phyloP scores from a whole-genome alignment of 805 yeast genomes.

The Spathaspora boniae region DNA sequence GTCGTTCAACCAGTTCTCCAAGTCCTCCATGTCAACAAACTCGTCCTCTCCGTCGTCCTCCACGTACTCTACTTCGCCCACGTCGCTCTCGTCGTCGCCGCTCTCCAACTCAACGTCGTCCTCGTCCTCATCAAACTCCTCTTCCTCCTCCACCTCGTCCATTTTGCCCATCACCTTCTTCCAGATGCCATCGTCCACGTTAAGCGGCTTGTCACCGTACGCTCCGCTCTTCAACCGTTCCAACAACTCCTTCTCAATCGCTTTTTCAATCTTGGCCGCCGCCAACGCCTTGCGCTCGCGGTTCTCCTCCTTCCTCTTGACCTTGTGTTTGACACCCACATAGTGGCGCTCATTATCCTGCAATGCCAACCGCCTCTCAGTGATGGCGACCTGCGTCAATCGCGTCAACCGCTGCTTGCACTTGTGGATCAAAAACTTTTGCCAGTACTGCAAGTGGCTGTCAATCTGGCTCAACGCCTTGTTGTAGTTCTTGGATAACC shows the following conservation, averaged over 20 bases:
- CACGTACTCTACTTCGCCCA: slow-evolving; percentile 81
- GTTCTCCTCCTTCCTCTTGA: slow-evolving; percentile 88
- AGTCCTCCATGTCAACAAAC: slow-evolving; percentile 87
- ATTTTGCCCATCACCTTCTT: slow-evolving; percentile 79
- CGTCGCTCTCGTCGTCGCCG: slow-evolving; percentile 53
- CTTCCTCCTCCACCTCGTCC: slow-evolving; percentile 57
- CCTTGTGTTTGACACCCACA: slow-evolving; percentile 91
- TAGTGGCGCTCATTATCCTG: slow-evolving; percentile 90
- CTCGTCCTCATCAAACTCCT: slow-evolving; percentile 57
- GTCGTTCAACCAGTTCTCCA: slow-evolving; percentile 78
- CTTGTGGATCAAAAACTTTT: slow-evolving; percentile 82
- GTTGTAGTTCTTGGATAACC: slow-evolving; percentile 81
- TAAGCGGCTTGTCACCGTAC: slow-evolving; percentile 95
- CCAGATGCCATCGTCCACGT: slow-evolving; percentile 96
- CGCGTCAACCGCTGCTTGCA: slow-evolving; percentile 96
- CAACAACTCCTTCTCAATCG: slow-evolving; percentile 91
- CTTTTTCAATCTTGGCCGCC: slow-evolving; percentile 95
- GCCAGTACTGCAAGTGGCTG: slow-evolving; percentile 87
- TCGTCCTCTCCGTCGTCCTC: slow-evolving; percentile 89
- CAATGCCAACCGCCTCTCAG: slow-evolving; percentile 89
- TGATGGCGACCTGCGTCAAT: slow-evolving; percentile 90
- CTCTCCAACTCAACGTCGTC: slow-evolving; percentile 49
- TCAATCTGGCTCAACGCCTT: slow-evolving; percentile 88
- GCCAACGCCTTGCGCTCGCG: slow-evolving; percentile 95
- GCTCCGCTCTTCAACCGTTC: slow-evolving; percentile 97